phyloP scores from a whole-genome alignment of 176 grass and related monocot genomes.

The Carex parvula region DNA sequence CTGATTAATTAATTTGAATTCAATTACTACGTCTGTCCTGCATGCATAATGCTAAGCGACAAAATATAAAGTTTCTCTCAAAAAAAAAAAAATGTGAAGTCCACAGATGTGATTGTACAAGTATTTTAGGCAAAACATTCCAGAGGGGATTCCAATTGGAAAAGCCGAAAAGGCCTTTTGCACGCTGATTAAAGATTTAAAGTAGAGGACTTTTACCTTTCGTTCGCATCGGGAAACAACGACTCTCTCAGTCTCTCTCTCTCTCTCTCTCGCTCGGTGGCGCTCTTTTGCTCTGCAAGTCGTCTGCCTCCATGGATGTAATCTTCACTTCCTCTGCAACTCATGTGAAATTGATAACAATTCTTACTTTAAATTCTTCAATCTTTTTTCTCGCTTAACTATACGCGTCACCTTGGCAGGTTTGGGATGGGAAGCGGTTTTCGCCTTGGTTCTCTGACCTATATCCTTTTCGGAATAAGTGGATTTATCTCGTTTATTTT shows the following conservation, averaged over 20 bases:
- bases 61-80: not conserved
- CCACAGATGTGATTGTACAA: not conserved
- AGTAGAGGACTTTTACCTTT: not conserved
- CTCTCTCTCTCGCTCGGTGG: not conserved
- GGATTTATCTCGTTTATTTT: not conserved
- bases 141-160: not conserved
- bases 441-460: slow-evolving; percentile 74
- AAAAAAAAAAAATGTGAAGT: not conserved
- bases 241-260: no score
- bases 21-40: no score
- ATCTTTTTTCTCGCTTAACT: not conserved
- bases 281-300: not conserved
- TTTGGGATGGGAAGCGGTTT: slow-evolving; percentile 65
- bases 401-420: slow-evolving; percentile 31
- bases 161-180: not conserved
- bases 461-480: slow-evolving; percentile 56
- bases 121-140: not conserved
- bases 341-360: not conserved
- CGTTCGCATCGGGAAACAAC: not conserved
- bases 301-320: not conserved
- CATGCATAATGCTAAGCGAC: not conserved
- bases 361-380: not conserved
- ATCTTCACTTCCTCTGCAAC: not conserved
- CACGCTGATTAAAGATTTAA: not conserved
- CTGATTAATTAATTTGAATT: no score